Base-by-base conservation (phyloP, 805 yeast genomes). In the Wickerhamiella nectarea region DNA sequence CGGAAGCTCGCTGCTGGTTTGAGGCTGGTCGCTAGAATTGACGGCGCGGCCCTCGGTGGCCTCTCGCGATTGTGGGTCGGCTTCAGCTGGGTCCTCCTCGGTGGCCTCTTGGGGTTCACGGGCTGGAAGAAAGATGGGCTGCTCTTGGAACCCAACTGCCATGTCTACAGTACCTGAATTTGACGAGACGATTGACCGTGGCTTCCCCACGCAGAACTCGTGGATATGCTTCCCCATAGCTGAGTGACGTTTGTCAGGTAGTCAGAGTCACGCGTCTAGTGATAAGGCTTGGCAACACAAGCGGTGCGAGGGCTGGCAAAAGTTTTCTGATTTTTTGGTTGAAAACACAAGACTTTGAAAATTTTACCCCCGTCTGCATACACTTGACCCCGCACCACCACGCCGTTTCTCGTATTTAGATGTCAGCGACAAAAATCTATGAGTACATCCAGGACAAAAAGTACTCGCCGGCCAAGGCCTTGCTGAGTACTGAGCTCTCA, bases 401-500 rank as follows among this genome's bases (percentile, higher is more conserved):
- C n/a, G n/a, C n/a, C n/a, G n/a, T n/a, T n/a, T n/a, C n/a, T n/a
- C n/a, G n/a, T n/a, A n/a, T n/a, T n/a, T n/a, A n/a, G n/a, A 40
- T 40, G 43, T 40, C 43, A 25, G 43, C 43, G 34, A 22, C 43
- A n/a, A 40, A 40, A 34, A 40, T 40, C 31, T 40, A 40, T 24
- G 43, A 40, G 34, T 40, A 40, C 18, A 40, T 40, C 8, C 38
- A 33, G 34, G 24, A 22, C 10, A 40, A 40, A 24, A 22, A 25
- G 19, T 40, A 34, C 17, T 26, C 34, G 4, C 59, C 63, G 41
- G 89, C 89, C 2, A 62, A 67, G 50, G 62, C 65, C 15, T 63
- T 71, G 37, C 57, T 77, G 11, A 59, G 66, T 40, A 62, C 68
- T 43, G 71, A 75, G 52, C 58, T 74, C 44, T 64, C 66, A 37